A percentile compares a stretch with the other conserved stretches of the same genome.
phyloP scores from a whole-genome alignment of 768 basidiomycete species.

The Tricholoma saponaceum region DNA sequence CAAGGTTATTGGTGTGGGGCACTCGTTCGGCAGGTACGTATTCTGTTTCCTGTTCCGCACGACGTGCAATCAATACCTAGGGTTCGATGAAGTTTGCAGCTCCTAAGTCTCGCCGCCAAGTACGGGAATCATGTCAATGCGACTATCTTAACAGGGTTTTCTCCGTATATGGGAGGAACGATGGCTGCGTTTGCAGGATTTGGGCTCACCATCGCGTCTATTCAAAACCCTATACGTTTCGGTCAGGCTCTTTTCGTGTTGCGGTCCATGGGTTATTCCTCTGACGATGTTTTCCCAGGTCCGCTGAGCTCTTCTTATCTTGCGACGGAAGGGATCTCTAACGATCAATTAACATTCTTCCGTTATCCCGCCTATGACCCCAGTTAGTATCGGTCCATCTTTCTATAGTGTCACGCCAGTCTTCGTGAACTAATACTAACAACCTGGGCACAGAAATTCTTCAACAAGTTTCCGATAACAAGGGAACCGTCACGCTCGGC shows the following conservation, averaged over 20 bases:
- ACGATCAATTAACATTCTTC: slow-evolving; percentile 18
- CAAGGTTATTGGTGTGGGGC: slow-evolving; percentile 19
- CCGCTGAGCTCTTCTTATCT: slow-evolving; percentile 14
- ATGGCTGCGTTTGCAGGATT: slow-evolving; percentile 12
- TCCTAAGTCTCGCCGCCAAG: slow-evolving; percentile 13
- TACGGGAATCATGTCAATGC: slow-evolving; percentile 16
- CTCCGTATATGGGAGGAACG: slow-evolving; percentile 5
- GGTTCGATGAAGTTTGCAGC: slow-evolving; percentile 12
- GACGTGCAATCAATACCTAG: neutral
- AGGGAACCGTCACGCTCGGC: slow-evolving; percentile 16
- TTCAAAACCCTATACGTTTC: slow-evolving; percentile 12
- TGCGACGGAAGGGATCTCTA: slow-evolving; percentile 8
- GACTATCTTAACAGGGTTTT: slow-evolving; percentile 17
- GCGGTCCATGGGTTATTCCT: neutral
- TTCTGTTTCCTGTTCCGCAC: neutral
- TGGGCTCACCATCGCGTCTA: slow-evolving; percentile 14
- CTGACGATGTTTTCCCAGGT: slow-evolving; percentile 3
- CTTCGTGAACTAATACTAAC: neutral
- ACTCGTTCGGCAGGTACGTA: slow-evolving; percentile 21
- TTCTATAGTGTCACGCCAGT: neutral
- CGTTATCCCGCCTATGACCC: slow-evolving; percentile 17
- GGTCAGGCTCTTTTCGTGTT: slow-evolving; percentile 7
- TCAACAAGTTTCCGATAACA: slow-evolving; percentile 5
- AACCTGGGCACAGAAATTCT: slow-evolving; percentile 5
- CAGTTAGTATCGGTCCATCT: slow-evolving; percentile 4